Percentiles rank a stretch among this genome's conserved stretches.
Evolutionary conservation across 2,329 filamentous ascomycete species (phyloP).

Genomic region (Trichoderma atroviride): DNA sequence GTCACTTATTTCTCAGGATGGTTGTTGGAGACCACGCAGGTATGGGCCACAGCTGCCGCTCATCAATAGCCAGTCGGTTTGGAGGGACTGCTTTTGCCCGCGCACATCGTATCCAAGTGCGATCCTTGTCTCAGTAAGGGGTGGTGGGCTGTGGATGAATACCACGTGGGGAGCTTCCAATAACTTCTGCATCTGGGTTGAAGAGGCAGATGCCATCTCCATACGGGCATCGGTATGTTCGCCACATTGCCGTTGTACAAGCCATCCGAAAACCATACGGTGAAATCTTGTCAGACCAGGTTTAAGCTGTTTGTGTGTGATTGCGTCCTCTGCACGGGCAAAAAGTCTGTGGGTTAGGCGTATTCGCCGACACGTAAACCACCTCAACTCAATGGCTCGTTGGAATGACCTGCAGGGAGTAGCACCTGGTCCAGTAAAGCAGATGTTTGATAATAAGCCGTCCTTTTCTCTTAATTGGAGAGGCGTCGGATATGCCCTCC

Average conservation of each 20-base stretch:
- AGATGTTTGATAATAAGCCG: neutral
- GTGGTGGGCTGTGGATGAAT: neutral
- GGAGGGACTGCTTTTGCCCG: neutral
- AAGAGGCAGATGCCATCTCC: neutral
- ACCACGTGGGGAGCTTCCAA: conserved; percentile 18
- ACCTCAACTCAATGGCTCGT: neutral
- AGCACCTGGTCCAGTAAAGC: neutral
- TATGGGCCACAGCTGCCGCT: neutral
- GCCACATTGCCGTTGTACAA: neutral
- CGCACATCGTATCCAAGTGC: neutral
- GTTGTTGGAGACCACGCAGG: neutral
- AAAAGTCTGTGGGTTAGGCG: neutral
- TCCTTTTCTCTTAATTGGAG: neutral
- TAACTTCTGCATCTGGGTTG: neutral
- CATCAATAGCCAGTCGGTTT: neutral
- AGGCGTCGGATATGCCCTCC: neutral
- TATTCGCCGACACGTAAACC: neutral
- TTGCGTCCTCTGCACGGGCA: neutral
- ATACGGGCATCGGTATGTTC: neutral
- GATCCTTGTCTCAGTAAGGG: conserved; percentile 14
- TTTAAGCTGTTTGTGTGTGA: neutral
- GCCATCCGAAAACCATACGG: neutral
- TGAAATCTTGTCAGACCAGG: neutral
- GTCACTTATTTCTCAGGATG: neutral
- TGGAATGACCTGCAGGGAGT: neutral